Percentiles rank a stretch among this genome's conserved stretches.
Evolutionary conservation across 805 yeast species (phyloP).

Genomic region (Starmerella sp.): DNA sequence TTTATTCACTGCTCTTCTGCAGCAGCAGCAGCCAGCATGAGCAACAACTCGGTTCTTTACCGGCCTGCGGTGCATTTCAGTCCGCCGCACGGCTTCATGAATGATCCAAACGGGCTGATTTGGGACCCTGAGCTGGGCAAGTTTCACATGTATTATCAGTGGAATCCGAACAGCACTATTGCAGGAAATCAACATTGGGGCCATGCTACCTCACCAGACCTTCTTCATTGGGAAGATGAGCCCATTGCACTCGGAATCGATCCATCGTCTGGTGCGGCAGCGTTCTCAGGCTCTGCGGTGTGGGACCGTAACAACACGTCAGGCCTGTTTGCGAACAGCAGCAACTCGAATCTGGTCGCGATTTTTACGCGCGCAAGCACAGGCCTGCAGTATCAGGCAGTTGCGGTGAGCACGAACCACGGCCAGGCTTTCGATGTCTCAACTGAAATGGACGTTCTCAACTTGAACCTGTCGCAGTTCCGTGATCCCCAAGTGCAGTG

Average conservation of each 20-base stretch:
- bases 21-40: not conserved
- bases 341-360: constrained; percentile 31
- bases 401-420: constrained; percentile 32
- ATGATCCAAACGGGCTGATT: constrained; percentile 37
- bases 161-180: constrained; percentile 29
- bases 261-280: constrained; percentile 26
- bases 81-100: constrained; percentile 34
- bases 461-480: constrained; percentile 20
- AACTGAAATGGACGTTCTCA: constrained; percentile 29
- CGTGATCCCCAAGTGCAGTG: constrained; percentile 22
- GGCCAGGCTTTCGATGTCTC: constrained; percentile 30
- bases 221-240: constrained; percentile 30
- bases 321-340: constrained; percentile 25
- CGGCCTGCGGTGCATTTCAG: constrained; percentile 28
- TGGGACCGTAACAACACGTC: constrained; percentile 32
- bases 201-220: constrained; percentile 32
- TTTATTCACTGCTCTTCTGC: not conserved
- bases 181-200: constrained; percentile 36
- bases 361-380: constrained; percentile 29
- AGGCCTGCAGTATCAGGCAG: constrained; percentile 27
- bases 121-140: constrained; percentile 25
- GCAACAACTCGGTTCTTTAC: constrained; percentile 3
- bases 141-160: constrained; percentile 34
- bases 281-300: constrained; percentile 33
- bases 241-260: constrained; percentile 27